Evolutionary conservation across 2,329 filamentous ascomycete species (phyloP).

Genomic region (Gnomoniopsis sp.): DNA sequence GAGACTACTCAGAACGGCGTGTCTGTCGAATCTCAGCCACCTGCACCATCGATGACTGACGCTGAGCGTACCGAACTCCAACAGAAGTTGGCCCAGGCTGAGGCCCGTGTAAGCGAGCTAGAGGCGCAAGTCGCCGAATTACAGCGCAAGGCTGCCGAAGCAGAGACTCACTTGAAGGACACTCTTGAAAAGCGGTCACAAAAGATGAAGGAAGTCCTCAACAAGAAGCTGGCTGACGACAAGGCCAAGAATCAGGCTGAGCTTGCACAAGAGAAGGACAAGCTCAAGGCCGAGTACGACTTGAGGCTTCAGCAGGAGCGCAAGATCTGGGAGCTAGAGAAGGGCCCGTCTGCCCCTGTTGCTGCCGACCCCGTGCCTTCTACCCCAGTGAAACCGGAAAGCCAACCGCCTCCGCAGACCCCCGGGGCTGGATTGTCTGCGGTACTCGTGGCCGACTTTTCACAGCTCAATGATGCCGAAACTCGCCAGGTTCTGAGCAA

Average conservation of each 20-base stretch:
- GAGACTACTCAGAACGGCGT: constrained; percentile 27
- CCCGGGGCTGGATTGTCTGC: constrained; percentile 32
- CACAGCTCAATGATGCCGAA: constrained; percentile 50
- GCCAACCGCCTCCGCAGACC: constrained; percentile 29
- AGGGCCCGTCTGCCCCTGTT: constrained; percentile 17
- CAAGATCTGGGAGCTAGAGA: constrained; percentile 58
- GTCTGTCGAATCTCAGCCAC: constrained; percentile 19
- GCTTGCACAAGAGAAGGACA: constrained; percentile 49
- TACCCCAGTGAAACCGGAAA: constrained; percentile 37
- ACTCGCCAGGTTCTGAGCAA: constrained; percentile 54
- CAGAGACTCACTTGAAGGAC: constrained; percentile 59
- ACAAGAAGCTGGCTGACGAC: constrained; percentile 68
- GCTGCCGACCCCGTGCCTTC: constrained; percentile 20
- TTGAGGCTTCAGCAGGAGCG: constrained; percentile 60
- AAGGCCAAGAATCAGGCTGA: constrained; percentile 49
- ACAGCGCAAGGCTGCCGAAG: constrained; percentile 60
- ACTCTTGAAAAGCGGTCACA: constrained; percentile 65
- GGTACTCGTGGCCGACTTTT: constrained; percentile 37
- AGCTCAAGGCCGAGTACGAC: constrained; percentile 42
- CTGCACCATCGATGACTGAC: constrained; percentile 41
- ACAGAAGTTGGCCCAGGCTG: constrained; percentile 56
- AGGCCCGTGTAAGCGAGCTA: constrained; percentile 60
- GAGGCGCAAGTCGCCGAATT: constrained; percentile 63
- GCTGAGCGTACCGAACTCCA: constrained; percentile 61
- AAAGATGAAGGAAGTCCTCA: constrained; percentile 65